Percentiles rank a stretch among this genome's conserved stretches.
These are phyloP conservation scores for Candida yuanshanica DNA, from an alignment of 805 yeast species.

Conservation along the genomic window DNA sequence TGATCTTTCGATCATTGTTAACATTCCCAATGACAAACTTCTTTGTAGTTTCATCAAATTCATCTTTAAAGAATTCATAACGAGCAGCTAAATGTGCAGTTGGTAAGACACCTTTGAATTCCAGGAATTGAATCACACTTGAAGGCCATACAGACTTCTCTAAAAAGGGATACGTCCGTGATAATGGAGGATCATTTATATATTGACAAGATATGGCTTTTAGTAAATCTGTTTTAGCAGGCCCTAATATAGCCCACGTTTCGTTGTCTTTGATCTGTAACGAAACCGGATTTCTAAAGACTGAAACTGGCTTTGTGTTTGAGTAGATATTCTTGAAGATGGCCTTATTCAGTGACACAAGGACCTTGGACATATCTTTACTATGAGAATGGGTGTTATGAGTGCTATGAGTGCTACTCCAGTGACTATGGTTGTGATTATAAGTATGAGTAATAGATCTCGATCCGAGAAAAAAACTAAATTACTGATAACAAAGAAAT, in stretches of 20 bases:
- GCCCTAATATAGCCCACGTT: constrained; percentile 52
- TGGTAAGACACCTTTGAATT: constrained; percentile 42
- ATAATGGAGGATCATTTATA: constrained; percentile 43
- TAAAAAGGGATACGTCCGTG: constrained; percentile 52
- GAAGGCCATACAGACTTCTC: constrained; percentile 38
- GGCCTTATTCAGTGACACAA: constrained; percentile 17
- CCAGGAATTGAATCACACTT: constrained; percentile 37
- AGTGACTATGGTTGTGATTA: too few species aligned
- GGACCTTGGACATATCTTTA: constrained; percentile 8
- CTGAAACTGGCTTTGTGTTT: constrained; percentile 1
- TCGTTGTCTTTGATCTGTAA: constrained; percentile 34
- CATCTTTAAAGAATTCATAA: constrained; percentile 83
- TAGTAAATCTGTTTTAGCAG: constrained; percentile 49
- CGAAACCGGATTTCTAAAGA: constrained; percentile 37
- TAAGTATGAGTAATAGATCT: too few species aligned
- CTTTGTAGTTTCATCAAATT: constrained; percentile 65
- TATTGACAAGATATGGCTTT: constrained; percentile 51
- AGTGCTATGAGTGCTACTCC: background rate
- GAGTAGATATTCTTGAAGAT: constrained; percentile 11
- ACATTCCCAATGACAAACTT: constrained; percentile 51
- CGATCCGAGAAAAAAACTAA: background rate
- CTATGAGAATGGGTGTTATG: background rate
- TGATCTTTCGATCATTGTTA: constrained; percentile 26
- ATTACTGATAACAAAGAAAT: background rate
- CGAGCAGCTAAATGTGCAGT: constrained; percentile 82